phyloP scores from a whole-genome alignment of 163 green algal species.

The Prototheca cutis region DNA sequence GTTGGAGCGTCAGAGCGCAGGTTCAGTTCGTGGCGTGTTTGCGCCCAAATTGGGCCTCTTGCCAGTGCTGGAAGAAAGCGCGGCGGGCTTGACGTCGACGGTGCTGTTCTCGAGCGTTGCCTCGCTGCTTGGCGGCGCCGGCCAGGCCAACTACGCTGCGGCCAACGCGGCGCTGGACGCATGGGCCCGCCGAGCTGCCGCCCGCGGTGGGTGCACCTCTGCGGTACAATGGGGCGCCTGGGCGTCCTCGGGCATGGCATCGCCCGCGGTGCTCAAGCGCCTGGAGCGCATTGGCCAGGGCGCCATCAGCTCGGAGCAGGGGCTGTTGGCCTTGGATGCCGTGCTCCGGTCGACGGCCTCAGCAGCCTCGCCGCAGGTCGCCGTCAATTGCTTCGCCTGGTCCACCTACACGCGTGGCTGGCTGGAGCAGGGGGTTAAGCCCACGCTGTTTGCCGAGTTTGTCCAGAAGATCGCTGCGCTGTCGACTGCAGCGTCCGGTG shows the following conservation, averaged over 20 bases:
- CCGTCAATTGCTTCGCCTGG: slow-evolving; percentile 27
- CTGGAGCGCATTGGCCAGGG: slow-evolving; percentile 62
- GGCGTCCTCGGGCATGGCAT: slow-evolving; percentile 62
- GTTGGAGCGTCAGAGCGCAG: slow-evolving; percentile 19
- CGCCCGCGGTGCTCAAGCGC: slow-evolving; percentile 34
- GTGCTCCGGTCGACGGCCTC: slow-evolving; percentile 19
- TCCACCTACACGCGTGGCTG: slow-evolving; percentile 10
- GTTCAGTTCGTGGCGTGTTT: slow-evolving; percentile 19
- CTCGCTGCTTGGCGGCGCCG: slow-evolving; percentile 58
- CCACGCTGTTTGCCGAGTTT: slow-evolving; percentile 22
- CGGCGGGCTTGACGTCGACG: slow-evolving; percentile 6
- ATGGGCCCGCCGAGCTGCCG: slow-evolving; percentile 9
- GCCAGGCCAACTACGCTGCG: slow-evolving; percentile 75
- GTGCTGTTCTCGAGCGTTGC: slow-evolving; percentile 76
- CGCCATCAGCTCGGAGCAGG: slow-evolving; percentile 44
- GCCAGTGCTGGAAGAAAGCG: background rate
- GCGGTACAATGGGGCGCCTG: slow-evolving; percentile 75
- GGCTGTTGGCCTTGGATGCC: slow-evolving; percentile 41
- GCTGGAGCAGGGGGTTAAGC: background rate
- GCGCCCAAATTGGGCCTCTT: slow-evolving; percentile 24
- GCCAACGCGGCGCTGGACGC: slow-evolving; percentile 69
- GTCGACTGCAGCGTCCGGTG: too few species aligned
- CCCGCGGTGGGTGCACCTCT: slow-evolving; percentile 18
- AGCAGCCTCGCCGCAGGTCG: slow-evolving; percentile 7
- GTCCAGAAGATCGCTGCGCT: too few species aligned